phyloP scores from a whole-genome alignment of 139 green algal genomes.

The Desmodesmus armatus region DNA sequence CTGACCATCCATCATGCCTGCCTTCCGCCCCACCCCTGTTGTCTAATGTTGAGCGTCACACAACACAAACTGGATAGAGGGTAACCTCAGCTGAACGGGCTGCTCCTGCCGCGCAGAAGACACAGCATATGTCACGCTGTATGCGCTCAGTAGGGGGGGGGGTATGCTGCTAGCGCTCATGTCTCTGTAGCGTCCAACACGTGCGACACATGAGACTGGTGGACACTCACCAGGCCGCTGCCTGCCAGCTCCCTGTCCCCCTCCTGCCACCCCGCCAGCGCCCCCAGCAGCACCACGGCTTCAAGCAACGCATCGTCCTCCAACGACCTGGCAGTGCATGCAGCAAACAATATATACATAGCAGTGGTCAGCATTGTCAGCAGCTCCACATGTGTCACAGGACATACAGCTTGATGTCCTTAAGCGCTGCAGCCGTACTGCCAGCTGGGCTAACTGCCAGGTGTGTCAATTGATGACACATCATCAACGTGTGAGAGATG shows the following conservation, averaged over 20 bases:
- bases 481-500: too few relatives aligned
- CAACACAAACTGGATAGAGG: constrained; percentile 88
- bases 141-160: too few relatives aligned
- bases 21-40: constrained; percentile 71
- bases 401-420: too few relatives aligned
- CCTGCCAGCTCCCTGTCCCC: neutral
- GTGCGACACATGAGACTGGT: too few relatives aligned
- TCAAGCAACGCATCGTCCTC: constrained; percentile 45
- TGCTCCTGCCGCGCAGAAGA: neutral
- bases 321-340: neutral
- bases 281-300: constrained; percentile 11
- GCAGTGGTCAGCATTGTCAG: neutral
- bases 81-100: neutral
- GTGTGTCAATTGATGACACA: too few relatives aligned
- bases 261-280: neutral
- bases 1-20: constrained; percentile 49
- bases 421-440: too few relatives aligned
- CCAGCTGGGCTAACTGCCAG: too few relatives aligned
- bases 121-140: too few relatives aligned
- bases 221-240: constrained; percentile 28
- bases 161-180: neutral
- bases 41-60: constrained; percentile 74
- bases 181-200: too few relatives aligned
- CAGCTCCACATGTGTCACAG: too few relatives aligned
- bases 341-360: neutral